A percentile compares a stretch with the other conserved stretches of the same genome.
These are phyloP conservation scores for Xylaria bambusicola DNA, from an alignment of 495 filamentous ascomycete species.

Conservation along the genomic window DNA sequence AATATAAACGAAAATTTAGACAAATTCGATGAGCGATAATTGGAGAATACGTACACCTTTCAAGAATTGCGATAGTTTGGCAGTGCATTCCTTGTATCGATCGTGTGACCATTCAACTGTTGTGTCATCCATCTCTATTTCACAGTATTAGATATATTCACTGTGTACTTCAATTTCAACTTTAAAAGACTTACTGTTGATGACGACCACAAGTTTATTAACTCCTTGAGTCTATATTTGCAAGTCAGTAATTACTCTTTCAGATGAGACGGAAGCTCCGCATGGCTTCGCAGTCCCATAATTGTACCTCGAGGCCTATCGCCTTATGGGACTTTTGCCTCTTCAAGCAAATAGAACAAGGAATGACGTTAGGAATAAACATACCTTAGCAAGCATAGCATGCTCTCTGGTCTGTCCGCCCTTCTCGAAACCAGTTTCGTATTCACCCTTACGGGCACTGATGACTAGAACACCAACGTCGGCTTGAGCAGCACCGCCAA, in stretches of 20 bases:
- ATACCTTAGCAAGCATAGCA: slow-evolving; percentile 93
- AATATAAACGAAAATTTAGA: not conserved
- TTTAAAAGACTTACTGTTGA: slow-evolving; percentile 68
- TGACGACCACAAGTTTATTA: slow-evolving; percentile 86
- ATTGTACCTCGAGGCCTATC: too few species aligned
- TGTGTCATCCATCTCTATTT: slow-evolving; percentile 79
- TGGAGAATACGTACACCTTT: slow-evolving; percentile 51
- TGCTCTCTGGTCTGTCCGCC: slow-evolving; percentile 97
- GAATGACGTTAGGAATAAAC: too few species aligned
- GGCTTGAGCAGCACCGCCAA: slow-evolving; percentile 93
- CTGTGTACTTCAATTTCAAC: not conserved
- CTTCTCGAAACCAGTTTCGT: slow-evolving; percentile 99
- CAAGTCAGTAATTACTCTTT: too few species aligned
- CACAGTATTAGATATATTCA: slow-evolving; percentile 1
- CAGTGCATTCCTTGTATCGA: slow-evolving; percentile 87
- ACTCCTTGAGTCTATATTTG: slow-evolving; percentile 99
- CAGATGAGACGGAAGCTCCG: too few species aligned
- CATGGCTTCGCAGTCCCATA: too few species aligned
- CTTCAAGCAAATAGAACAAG: too few species aligned
- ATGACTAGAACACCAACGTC: slow-evolving; percentile 97
- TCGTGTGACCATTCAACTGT: slow-evolving; percentile 95
- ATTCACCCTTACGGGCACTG: slow-evolving; percentile 95
- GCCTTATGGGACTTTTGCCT: too few species aligned
- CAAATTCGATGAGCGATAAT: not conserved
- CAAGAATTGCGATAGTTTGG: slow-evolving; percentile 84